Evolutionary conservation across 805 yeast genomes (phyloP).

Genomic region (Diddensiella caesifluorescens): DNA sequence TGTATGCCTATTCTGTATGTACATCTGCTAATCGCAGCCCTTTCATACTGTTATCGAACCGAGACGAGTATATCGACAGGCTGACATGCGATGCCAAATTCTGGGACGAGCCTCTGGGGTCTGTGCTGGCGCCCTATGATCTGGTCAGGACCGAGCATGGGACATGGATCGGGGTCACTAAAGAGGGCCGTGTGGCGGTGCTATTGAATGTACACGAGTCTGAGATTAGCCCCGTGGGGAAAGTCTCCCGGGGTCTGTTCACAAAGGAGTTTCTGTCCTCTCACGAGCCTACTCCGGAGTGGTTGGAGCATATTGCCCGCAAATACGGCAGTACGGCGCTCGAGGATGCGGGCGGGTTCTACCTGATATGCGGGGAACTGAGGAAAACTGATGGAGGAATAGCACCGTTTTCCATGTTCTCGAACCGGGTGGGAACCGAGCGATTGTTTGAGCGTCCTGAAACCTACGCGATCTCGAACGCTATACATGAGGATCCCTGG

Average conservation of each 20-base stretch:
- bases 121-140: conserved; percentile 65
- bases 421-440: conserved; percentile 7
- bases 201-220: conserved; percentile 69
- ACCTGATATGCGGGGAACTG: conserved; percentile 52
- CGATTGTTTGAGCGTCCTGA: conserved; percentile 1
- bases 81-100: conserved; percentile 57
- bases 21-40: conserved; percentile 37
- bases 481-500: conserved; percentile 42
- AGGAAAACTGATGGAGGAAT: conserved; percentile 23
- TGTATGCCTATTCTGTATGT: neutral
- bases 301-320: conserved; percentile 38
- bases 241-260: conserved; percentile 49
- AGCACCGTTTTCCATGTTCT: conserved; percentile 9
- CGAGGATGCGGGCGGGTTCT: conserved; percentile 54
- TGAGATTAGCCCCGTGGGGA: conserved; percentile 32
- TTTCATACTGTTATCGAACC: conserved; percentile 67
- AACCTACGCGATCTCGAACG: conserved; percentile 9
- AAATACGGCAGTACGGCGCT: conserved; percentile 28
- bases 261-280: conserved; percentile 44
- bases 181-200: conserved; percentile 57
- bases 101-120: conserved; percentile 31
- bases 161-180: conserved; percentile 82
- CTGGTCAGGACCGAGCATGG: conserved; percentile 70
- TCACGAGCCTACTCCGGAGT: conserved; percentile 35
- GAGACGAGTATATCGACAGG: conserved; percentile 80